Percentiles rank a stretch among this genome's conserved stretches.
Evolutionary conservation across 345 rosid genomes (phyloP).

Genomic region (Salix viminalis): DNA sequence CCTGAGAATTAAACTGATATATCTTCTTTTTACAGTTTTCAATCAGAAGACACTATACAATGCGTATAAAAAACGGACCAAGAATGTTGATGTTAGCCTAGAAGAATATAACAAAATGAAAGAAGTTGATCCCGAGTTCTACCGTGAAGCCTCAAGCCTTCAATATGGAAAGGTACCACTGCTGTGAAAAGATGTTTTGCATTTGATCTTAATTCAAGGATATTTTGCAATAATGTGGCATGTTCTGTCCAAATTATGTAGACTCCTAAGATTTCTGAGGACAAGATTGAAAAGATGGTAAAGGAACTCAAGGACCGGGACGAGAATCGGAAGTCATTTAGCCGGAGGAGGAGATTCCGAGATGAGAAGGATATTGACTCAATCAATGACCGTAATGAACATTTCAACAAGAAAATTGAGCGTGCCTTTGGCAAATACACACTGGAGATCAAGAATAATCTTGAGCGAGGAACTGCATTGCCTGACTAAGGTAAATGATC

Average conservation of each 20-base stretch:
- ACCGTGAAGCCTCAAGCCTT: slow-evolving; percentile 89
- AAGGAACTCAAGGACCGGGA: slow-evolving; percentile 76
- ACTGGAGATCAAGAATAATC: slow-evolving; percentile 89
- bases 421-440: slow-evolving; percentile 97
- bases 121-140: slow-evolving; percentile 98
- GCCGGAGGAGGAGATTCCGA: slow-evolving; percentile 83
- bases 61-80: slow-evolving; percentile 83
- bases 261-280: slow-evolving; percentile 81
- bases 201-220: background rate
- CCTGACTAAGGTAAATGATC: slow-evolving; percentile 61
- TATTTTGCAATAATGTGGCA: background rate
- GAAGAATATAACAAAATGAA: slow-evolving; percentile 92
- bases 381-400: slow-evolving; percentile 96
- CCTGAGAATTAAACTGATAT: slow-evolving; percentile 7
- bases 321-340: slow-evolving; percentile 67
- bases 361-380: slow-evolving; percentile 97
- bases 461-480: slow-evolving; percentile 96
- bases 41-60: slow-evolving; percentile 83
- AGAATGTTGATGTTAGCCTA: slow-evolving; percentile 63
- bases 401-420: slow-evolving; percentile 97
- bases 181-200: background rate
- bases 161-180: slow-evolving; percentile 75
- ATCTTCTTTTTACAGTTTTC: slow-evolving; percentile 48
- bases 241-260: slow-evolving; percentile 21
- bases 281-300: slow-evolving; percentile 78